Evolutionary conservation across 768 basidiomycete species (phyloP), one percentile per base, ranked within the genome.

Genomic region (Myochromella boudieri): DNA sequence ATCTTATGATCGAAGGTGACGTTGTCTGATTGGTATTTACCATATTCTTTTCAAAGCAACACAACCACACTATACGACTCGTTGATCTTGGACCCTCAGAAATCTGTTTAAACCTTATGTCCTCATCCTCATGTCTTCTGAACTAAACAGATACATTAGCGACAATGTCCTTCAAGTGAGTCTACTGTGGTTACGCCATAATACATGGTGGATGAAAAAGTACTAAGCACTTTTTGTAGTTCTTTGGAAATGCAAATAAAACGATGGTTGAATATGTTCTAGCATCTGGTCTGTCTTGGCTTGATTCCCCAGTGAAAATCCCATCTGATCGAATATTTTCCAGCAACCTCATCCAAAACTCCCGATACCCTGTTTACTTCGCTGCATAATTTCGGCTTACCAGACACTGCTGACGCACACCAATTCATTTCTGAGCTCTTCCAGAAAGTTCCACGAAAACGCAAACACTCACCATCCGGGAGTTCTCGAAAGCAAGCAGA

Each of bases 221-320:
- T 20, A 11, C 38, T 45, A 52, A n/a, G 54, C 42, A 5, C 3
- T 47, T 17, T 28, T 10, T 27, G 22, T 49, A 91, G 89, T 78
- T 93, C 56, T 87, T 95, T 57, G 89, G 89, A 45, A 77, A 91
- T 37, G 84, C 93, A 17, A 89, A 95, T 68, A 76, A 77, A 53
- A 91, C 81, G 54, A 90, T 87, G 50, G 81, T 92, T 55, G 86
- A 92, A 70, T 97, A 85, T 64, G 85, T 97, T 27, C 73, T 91
- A 63, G 91, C 91, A 39, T 84, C 88, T 66, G 92, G 91, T 87
- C 53, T 31, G 77, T 62, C 22, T 39, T 22, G 6, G 33, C 21
- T 20, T 29, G 6, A 47, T 29, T 34, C 22, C 50, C 44, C 12
- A 46, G 24, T 33, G 17, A 6, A 39, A 26, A 12, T 45, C 34